phyloP scores from a whole-genome alignment of 73 alveolate genomes.

The Blepharisma stoltei region DNA sequence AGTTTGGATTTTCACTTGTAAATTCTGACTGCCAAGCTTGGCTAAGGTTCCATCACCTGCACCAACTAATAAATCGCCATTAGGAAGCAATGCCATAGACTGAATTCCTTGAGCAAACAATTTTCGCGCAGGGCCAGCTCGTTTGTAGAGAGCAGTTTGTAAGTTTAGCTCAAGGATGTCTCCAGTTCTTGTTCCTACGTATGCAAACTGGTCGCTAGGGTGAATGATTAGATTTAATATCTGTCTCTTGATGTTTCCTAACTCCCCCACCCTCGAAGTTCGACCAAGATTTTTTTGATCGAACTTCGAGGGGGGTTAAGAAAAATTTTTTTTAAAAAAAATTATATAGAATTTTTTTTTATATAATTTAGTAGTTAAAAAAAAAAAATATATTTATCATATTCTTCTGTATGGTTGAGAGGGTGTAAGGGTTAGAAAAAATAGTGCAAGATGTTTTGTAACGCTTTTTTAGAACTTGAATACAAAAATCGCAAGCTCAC shows the following conservation, averaged over 20 bases:
- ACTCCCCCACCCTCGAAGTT: no score
- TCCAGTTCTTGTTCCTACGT: slow-evolving; percentile 81
- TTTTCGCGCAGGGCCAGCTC: slow-evolving; percentile 77
- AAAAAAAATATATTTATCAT: no score
- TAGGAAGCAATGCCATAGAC: slow-evolving; percentile 68
- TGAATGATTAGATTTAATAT: slow-evolving; percentile 72
- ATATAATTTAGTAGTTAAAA: no score
- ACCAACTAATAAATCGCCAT: slow-evolving; percentile 91
- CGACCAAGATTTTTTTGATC: no score
- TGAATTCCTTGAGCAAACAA: slow-evolving; percentile 59
- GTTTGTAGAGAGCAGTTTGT: slow-evolving; percentile 70
- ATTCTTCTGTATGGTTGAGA: no score
- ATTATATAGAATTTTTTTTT: no score
- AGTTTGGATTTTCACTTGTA: slow-evolving; percentile 59
- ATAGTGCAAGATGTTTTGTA: no score
- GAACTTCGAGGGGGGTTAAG: no score
- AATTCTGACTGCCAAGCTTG: slow-evolving; percentile 69
- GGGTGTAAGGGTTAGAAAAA: no score
- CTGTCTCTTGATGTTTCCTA: slow-evolving; percentile 85
- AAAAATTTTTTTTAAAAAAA: no score
- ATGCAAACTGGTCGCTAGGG: slow-evolving; percentile 74
- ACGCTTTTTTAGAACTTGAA: no score
- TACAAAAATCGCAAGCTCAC: no score
- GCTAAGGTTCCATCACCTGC: slow-evolving; percentile 92
- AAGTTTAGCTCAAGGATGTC: slow-evolving; percentile 81